Evolutionary conservation across 2,329 filamentous ascomycete genomes (phyloP).

Genomic region (Ambrosiella xylebori): DNA sequence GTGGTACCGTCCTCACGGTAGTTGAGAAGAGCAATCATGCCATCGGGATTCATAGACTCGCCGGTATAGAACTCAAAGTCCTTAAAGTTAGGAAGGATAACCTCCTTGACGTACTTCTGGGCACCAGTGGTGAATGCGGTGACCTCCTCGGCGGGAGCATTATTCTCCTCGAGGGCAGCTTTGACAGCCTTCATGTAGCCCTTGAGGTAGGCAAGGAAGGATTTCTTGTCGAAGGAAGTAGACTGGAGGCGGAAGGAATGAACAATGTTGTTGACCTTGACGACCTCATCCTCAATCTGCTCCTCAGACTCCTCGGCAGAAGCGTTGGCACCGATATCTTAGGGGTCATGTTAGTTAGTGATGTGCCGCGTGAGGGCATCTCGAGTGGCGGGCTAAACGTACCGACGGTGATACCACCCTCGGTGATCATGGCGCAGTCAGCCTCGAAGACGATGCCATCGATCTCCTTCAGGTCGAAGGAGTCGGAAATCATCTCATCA

Average conservation of each 20-base stretch:
- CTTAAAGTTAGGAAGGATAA: conserved; percentile 70
- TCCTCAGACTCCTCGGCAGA: conserved; percentile 82
- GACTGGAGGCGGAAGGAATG: conserved; percentile 76
- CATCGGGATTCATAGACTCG: conserved; percentile 81
- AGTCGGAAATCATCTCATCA: conserved; percentile 96
- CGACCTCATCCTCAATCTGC: conserved; percentile 50
- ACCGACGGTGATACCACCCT: conserved; percentile 60
- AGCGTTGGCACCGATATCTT: conserved; percentile 82
- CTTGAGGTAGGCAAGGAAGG: conserved; percentile 71
- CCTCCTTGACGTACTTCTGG: conserved; percentile 59
- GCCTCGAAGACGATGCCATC: conserved; percentile 74
- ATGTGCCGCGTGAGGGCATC: not conserved
- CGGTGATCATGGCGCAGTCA: conserved; percentile 77
- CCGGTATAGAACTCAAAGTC: conserved; percentile 91
- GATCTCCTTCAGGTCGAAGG: conserved; percentile 65
- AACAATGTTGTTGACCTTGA: conserved; percentile 78
- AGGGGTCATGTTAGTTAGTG: not conserved
- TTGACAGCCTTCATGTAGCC: conserved; percentile 90
- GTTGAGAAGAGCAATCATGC: conserved; percentile 89
- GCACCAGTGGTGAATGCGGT: conserved; percentile 68
- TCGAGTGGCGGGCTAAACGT: conserved; percentile 21
- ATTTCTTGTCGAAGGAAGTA: conserved; percentile 74
- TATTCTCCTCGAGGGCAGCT: conserved; percentile 44
- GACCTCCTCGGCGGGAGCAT: conserved; percentile 47
- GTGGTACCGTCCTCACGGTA: conserved; percentile 94